Conservation (phyloP, 116 monocot genomes). For the Papilionanthe hybrid region DNA sequence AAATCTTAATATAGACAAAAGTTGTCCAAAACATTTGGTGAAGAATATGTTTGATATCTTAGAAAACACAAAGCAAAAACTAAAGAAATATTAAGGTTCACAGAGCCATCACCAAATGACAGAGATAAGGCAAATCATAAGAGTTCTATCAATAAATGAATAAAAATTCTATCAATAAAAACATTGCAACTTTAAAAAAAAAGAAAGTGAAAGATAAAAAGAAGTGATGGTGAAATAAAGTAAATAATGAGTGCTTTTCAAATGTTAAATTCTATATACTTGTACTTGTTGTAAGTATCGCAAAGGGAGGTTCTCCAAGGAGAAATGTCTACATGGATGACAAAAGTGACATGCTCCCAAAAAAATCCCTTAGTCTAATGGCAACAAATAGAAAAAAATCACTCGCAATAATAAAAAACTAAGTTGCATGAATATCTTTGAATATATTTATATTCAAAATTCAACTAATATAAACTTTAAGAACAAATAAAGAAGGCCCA, state of each 20-base stretch:
- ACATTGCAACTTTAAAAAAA: too few relatives aligned
- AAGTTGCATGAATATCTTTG: background rate
- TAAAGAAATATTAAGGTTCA: too few relatives aligned
- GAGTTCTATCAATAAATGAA: too few relatives aligned
- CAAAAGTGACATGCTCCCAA: background rate
- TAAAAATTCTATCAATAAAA: too few relatives aligned
- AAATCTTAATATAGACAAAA: too few relatives aligned
- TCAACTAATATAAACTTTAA: background rate
- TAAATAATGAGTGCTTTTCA: background rate
- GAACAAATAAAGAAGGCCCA: background rate
- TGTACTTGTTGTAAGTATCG: background rate
- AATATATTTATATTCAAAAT: background rate
- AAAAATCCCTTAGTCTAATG: background rate
- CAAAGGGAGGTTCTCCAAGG: background rate
- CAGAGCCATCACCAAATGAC: too few relatives aligned
- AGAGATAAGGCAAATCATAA: too few relatives aligned
- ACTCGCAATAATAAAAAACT: background rate
- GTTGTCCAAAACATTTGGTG: too few relatives aligned
- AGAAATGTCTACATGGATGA: background rate
- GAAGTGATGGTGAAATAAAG: too few relatives aligned
- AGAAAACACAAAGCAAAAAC: too few relatives aligned
- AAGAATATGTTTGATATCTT: too few relatives aligned
- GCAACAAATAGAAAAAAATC: background rate
- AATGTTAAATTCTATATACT: background rate
- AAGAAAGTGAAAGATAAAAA: too few relatives aligned